Evolutionary conservation across 148 eudicot species (phyloP).

Genomic region (Fagopyrum tataricum): DNA sequence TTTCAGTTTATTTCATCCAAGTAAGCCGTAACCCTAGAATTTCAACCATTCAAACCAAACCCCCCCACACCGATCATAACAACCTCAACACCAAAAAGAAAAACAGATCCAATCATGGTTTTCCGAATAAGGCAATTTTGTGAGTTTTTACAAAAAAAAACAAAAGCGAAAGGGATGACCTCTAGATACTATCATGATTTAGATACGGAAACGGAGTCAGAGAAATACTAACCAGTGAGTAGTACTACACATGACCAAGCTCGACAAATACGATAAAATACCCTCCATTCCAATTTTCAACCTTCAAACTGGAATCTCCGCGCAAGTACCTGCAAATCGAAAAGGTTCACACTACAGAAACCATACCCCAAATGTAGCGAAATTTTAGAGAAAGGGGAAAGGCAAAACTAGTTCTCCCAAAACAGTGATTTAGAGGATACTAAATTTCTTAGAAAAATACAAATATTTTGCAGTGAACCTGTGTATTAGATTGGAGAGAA

Average conservation of each 20-base stretch:
- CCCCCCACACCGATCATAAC: neutral
- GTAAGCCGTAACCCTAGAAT: neutral
- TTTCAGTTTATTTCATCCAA: neutral
- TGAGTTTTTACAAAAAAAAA: neutral
- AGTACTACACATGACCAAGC: slow-evolving; percentile 1
- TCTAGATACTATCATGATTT: neutral
- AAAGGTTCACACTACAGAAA: neutral
- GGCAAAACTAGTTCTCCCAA: neutral
- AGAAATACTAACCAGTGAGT: neutral
- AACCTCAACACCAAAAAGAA: neutral
- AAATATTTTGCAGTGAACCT: neutral
- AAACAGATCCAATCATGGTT: neutral
- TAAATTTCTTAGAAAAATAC: neutral
- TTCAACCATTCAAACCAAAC: neutral
- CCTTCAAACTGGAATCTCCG: neutral
- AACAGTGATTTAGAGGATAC: neutral
- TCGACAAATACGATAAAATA: neutral
- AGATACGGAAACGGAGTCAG: slow-evolving; percentile 3
- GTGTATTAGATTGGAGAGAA: neutral
- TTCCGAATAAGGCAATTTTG: neutral
- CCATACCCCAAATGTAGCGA: neutral
- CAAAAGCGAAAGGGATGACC: neutral
- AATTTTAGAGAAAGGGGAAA: neutral
- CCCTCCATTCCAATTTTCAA: neutral
- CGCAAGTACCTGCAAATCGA: neutral